Base-by-base conservation (phyloP, 108 stramenopile species). In the Skeletonema potamos region DNA sequence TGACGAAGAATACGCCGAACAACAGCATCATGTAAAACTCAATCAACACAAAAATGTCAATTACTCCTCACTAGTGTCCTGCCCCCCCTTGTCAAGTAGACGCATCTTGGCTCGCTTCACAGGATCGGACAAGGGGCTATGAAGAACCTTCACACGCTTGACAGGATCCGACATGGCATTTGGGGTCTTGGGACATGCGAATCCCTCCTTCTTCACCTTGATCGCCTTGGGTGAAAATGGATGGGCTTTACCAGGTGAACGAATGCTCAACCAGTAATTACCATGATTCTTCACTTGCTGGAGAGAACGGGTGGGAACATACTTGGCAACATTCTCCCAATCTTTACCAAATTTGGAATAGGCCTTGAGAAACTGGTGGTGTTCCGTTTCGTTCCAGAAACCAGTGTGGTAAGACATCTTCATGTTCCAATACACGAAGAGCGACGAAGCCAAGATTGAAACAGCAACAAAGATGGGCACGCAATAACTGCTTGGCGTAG, bases 211-310 rank as follows among this genome's bases (percentile, higher is more conserved):
- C 60, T 41, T 61, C 5, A 44, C 44, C 13, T 30, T 62, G 22
- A 71, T 71, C 10, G 43, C 60, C 44, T 71, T 71, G 44, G 54
- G 68, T 41, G 54, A 32, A 8, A 39, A 51, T 27, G 15, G 32
- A 55, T 58, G 56, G 58, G 7, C 30, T 54, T 30, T 59, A 13
- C 20, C 27, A 0, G 79, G 79, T n/a, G 79, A 80, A 2, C 72
- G 43, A 48, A 80, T 58, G 56, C 44, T 69, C 26, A 56, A 57
- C 79, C 79, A 80, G 51, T 80, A 66, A 36, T 32, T 59, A 15
- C 72, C 79, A 60, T 80, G 79, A 27, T 67, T 32, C 62, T 58
- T 72, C 27, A 80, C 79, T 69, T 80, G 79, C 61, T 57, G 26
- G 30, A 41, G 39, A 37, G 58, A 63, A 24, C 79, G 72, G 11